Conservation (phyloP, 2,329 filamentous ascomycete genomes). For the Epichloe hybrida region DNA sequence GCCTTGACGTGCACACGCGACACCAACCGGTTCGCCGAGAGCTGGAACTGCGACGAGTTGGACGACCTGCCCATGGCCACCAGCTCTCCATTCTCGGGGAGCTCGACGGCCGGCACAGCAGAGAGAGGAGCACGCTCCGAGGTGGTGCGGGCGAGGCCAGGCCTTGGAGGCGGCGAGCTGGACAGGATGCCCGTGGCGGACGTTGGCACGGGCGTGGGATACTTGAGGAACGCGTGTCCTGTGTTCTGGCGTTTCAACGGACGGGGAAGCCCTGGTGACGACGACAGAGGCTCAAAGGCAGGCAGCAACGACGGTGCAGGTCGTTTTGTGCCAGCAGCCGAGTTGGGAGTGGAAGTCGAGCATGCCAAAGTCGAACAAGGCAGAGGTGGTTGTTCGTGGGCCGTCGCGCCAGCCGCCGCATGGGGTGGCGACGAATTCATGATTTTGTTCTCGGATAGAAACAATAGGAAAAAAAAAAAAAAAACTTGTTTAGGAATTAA, state of each 20-base stretch:
- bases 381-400: slow-evolving; percentile 22
- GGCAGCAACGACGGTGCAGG: slow-evolving; percentile 57
- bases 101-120: slow-evolving; percentile 67
- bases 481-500: neutral
- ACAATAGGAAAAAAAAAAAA: no score
- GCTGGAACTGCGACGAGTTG: slow-evolving; percentile 88
- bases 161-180: slow-evolving; percentile 58
- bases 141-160: slow-evolving; percentile 39
- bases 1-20: slow-evolving; percentile 89
- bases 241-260: slow-evolving; percentile 53
- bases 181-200: slow-evolving; percentile 86
- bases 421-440: slow-evolving; percentile 29
- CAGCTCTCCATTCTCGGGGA: slow-evolving; percentile 68
- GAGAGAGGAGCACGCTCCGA: slow-evolving; percentile 75
- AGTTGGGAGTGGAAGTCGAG: neutral
- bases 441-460: neutral
- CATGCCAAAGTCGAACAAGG: slow-evolving; percentile 10
- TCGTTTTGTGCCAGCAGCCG: slow-evolving; percentile 39
- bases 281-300: slow-evolving; percentile 68
- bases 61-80: slow-evolving; percentile 85
- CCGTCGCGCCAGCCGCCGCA: neutral
- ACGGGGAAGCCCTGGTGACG: slow-evolving; percentile 58
- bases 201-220: slow-evolving; percentile 87
- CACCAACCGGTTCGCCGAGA: slow-evolving; percentile 82
- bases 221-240: slow-evolving; percentile 44